A percentile compares a stretch with the other conserved stretches of the same genome.
phyloP scores from a whole-genome alignment of 345 rosid species.

The Lumnitzera littorea region DNA sequence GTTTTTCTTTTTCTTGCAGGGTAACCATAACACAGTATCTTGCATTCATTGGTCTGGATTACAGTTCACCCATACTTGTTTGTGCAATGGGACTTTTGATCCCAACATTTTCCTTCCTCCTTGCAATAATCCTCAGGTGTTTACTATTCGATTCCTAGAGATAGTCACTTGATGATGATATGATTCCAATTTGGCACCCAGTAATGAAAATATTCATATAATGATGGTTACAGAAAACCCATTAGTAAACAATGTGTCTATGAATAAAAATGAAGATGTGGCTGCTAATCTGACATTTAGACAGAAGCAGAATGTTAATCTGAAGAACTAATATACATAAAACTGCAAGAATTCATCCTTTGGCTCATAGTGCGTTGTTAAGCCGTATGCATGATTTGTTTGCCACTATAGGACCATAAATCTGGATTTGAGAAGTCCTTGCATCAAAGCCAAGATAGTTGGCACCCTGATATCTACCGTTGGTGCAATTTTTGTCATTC shows the following conservation, averaged over 20 bases:
- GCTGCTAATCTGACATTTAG: neutral
- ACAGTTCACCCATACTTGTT: conserved; percentile 74
- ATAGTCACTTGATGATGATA: too few species aligned
- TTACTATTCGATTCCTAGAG: neutral
- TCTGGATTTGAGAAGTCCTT: conserved; percentile 42
- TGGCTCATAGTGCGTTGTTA: neutral
- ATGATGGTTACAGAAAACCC: too few species aligned
- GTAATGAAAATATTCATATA: too few species aligned
- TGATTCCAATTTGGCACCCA: too few species aligned
- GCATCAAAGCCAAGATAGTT: conserved; percentile 32
- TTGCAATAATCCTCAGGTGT: conserved; percentile 52
- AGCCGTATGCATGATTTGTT: neutral
- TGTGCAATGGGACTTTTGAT: conserved; percentile 72
- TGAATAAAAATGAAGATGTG: too few species aligned
- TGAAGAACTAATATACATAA: neutral
- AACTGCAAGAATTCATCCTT: neutral
- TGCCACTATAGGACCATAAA: conserved; percentile 29
- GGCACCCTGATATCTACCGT: conserved; percentile 46
- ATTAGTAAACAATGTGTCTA: too few species aligned
- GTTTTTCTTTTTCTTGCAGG: conserved; percentile 22
- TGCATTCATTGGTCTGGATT: conserved; percentile 55
- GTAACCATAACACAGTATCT: conserved; percentile 57
- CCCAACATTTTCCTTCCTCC: conserved; percentile 60
- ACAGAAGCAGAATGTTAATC: too few species aligned
- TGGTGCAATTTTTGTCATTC: conserved; percentile 43